A percentile compares a stretch with the other conserved stretches of the same genome.
These are phyloP conservation scores for Asterophora parasitica DNA, from an alignment of 768 basidiomycete species.

Conservation along the genomic window DNA sequence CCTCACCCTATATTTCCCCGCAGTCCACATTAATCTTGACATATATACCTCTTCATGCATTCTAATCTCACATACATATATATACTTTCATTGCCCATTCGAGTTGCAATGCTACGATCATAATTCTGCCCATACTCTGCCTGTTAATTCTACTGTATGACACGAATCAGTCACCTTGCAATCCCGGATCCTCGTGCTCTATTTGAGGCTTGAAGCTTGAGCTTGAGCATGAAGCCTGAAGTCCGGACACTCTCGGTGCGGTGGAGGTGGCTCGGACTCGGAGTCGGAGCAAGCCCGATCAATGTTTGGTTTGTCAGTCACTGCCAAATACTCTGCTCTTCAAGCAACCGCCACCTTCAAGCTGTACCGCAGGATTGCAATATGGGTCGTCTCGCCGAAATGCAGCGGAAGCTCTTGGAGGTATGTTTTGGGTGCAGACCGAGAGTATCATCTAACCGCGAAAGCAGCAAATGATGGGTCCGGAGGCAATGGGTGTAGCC, in stretches of 20 bases:
- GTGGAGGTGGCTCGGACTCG: no score
- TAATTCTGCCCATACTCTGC: neutral
- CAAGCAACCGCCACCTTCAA: conserved; percentile 17
- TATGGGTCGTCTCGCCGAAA: conserved; percentile 95
- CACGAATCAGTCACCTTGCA: neutral
- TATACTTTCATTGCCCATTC: neutral
- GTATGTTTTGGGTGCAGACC: conserved; percentile 23
- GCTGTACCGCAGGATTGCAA: conserved; percentile 18
- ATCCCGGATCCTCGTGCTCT: no score
- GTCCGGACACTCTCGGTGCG: no score
- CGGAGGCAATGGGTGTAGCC: conserved; percentile 96
- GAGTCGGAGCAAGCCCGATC: no score
- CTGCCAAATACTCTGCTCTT: conserved; percentile 16
- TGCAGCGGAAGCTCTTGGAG: conserved; percentile 89
- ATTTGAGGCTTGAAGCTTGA: no score
- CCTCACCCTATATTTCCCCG: neutral
- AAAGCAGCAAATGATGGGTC: conserved; percentile 98
- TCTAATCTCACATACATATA: neutral
- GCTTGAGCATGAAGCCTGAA: no score
- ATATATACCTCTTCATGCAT: neutral
- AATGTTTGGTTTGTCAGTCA: conserved; percentile 7
- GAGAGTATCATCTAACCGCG: conserved; percentile 43
- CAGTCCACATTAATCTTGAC: neutral
- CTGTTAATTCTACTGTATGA: neutral
- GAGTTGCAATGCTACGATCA: neutral